Evolutionary conservation across 129 eudicot species (phyloP), one percentile per base, ranked within the genome.

Genomic region (Flaveria robusta): DNA sequence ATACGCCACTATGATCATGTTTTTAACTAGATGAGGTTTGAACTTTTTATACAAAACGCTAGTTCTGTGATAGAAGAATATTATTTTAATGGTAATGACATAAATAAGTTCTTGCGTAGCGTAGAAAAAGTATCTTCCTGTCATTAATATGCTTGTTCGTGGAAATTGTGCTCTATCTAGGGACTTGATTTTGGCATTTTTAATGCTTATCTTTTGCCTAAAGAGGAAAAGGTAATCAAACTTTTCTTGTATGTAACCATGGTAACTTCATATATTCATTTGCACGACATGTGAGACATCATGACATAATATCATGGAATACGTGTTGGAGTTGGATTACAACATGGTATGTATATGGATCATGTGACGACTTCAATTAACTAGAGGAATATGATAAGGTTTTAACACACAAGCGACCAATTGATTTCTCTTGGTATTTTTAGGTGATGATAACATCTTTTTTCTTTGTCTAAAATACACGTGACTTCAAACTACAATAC

Each of bases 401-500:
- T 3, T 47, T 75, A 75, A 66, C 74, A 66, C 70, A 37, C 68
- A 63, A 63, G 11, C 22, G 12, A 60, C 66, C 41, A 24, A 60
- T 60, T 60, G 41, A n/a, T 60, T 60, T 63, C 27, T 24, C 68
- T 29, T 27, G 41, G 19, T 16, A 34, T 6, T 27, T 63, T 34
- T 63, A 29, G 68, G 68, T 27, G 68, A 63, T 63, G 68, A 63
- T 63, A 31, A 15, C 68, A 15, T 63, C 22, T 26, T 63, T 74
- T 59, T 59, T 74, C 42, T 59, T 74, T 37, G 70, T 74, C 56
- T 55, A 54, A 22, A 58, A 42, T 42, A 43, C 49, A 74, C 65
- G 14, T 24, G 78, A 47, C 78, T 45, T 59, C 45, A 74, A 74
- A 59, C 70, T 60, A 74, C 59, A 42, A 74, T 47, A 49, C 23